Conservation (phyloP, 2,329 filamentous ascomycete species). For the Plenodomus biglobosus region DNA sequence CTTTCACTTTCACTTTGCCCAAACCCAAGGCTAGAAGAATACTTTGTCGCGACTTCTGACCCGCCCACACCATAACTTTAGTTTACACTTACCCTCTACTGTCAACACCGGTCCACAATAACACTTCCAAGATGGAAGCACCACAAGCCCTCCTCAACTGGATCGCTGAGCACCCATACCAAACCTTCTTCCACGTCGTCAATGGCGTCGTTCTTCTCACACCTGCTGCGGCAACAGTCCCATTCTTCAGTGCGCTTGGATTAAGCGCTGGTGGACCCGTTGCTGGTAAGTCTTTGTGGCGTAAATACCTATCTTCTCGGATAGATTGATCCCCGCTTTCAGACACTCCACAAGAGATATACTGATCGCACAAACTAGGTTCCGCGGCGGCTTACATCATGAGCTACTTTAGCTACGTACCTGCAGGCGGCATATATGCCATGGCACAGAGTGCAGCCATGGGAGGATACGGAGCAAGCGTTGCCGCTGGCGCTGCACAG, state of each 20-base stretch:
- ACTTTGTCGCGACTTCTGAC: too few relatives aligned
- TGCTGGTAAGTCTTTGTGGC: constrained; percentile 20
- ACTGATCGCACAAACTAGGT: constrained; percentile 8
- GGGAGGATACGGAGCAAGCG: constrained; percentile 34
- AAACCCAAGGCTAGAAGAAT: neutral
- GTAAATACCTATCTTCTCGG: neutral
- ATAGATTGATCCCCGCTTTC: neutral
- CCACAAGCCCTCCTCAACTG: constrained; percentile 14
- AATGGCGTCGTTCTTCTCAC: constrained; percentile 26
- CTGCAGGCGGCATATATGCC: constrained; percentile 27
- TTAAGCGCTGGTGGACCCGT: constrained; percentile 24
- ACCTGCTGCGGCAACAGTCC: constrained; percentile 25
- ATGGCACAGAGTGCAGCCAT: constrained; percentile 36
- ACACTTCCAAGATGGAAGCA: neutral
- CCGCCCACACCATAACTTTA: too few relatives aligned
- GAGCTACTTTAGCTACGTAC: constrained; percentile 23
- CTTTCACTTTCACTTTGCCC: neutral
- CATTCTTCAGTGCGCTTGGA: constrained; percentile 24
- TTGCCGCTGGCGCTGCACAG: constrained; percentile 23
- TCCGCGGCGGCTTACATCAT: constrained; percentile 22
- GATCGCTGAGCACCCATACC: constrained; percentile 27
- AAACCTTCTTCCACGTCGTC: constrained; percentile 27
- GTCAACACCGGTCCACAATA: neutral
- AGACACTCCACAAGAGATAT: neutral
- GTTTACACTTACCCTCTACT: neutral